phyloP scores from a whole-genome alignment of 2,329 filamentous ascomycete genomes.

The Aureobasidium vineae region DNA sequence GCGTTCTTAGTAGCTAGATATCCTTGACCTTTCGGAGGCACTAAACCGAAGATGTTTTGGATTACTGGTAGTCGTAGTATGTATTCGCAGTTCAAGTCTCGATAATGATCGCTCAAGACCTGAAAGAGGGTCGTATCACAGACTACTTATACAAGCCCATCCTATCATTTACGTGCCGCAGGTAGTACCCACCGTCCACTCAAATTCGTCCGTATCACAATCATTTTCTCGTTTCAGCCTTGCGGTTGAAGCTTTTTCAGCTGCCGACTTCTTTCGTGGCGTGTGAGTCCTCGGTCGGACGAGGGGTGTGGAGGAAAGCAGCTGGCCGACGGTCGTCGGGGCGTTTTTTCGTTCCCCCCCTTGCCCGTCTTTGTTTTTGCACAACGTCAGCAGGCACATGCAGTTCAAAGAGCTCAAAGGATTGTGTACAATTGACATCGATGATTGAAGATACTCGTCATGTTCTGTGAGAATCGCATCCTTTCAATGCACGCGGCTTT shows the following conservation, averaged over 20 bases:
- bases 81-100: not conserved
- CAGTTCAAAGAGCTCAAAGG: not conserved
- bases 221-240: conserved; percentile 17
- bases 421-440: not conserved
- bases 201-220: not conserved
- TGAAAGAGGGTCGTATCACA: not conserved
- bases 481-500: not conserved
- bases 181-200: not conserved
- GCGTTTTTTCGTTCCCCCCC: not conserved
- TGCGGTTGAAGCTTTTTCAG: not conserved
- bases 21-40: not conserved
- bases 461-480: too few relatives aligned
- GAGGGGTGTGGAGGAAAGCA: not conserved
- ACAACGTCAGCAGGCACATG: not conserved
- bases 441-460: not conserved
- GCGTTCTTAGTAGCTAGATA: not conserved
- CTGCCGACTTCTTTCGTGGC: not conserved
- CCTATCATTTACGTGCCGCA: conserved; percentile 10
- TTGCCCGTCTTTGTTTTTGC: not conserved
- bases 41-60: too few relatives aligned
- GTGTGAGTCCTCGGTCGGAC: not conserved
- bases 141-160: not conserved
- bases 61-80: not conserved
- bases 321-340: not conserved
- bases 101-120: not conserved